These are phyloP conservation scores for Fusarium xylarioides DNA, from an alignment of 2,329 filamentous ascomycete species.

Conservation along the genomic window DNA sequence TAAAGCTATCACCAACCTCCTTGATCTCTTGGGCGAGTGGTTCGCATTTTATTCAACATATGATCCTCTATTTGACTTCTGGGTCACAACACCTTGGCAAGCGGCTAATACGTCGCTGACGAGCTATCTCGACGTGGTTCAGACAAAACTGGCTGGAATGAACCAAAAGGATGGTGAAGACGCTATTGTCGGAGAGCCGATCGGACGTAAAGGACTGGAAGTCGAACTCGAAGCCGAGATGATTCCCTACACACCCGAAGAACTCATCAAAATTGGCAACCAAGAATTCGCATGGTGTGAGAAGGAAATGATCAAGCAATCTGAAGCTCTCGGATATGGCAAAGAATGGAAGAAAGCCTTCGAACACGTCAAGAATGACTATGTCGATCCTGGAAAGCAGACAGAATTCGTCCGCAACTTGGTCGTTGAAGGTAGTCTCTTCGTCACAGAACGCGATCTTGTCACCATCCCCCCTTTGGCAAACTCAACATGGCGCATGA, in stretches of 20 bases:
- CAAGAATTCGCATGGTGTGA: slow-evolving; percentile 32
- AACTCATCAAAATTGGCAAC: slow-evolving; percentile 24
- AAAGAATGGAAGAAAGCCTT: slow-evolving; percentile 28
- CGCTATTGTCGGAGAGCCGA: slow-evolving; percentile 16
- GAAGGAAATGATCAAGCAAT: slow-evolving; percentile 31
- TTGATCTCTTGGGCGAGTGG: slow-evolving; percentile 20
- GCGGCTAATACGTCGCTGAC: not conserved
- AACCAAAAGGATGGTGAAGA: slow-evolving; percentile 15
- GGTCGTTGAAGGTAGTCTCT: slow-evolving; percentile 25
- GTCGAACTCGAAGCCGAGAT: slow-evolving; percentile 29
- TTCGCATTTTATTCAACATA: slow-evolving; percentile 29
- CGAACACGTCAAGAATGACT: slow-evolving; percentile 27
- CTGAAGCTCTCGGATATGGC: slow-evolving; percentile 16
- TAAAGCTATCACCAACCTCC: slow-evolving; percentile 3
- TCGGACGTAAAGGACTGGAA: slow-evolving; percentile 18
- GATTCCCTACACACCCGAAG: slow-evolving; percentile 24
- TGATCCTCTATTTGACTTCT: slow-evolving; percentile 27
- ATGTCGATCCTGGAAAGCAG: slow-evolving; percentile 28
- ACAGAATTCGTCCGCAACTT: slow-evolving; percentile 14
- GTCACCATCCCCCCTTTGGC: slow-evolving; percentile 16
- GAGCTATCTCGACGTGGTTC: slow-evolving; percentile 1
- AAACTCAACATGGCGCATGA: slow-evolving; percentile 34
- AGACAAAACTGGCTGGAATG: slow-evolving; percentile 16
- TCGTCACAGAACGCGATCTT: slow-evolving; percentile 27
- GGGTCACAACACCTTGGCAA: slow-evolving; percentile 28